These are phyloP conservation scores for Macrotyloma uniflorum DNA, from an alignment of 306 rosid species.

Conservation along the genomic window DNA sequence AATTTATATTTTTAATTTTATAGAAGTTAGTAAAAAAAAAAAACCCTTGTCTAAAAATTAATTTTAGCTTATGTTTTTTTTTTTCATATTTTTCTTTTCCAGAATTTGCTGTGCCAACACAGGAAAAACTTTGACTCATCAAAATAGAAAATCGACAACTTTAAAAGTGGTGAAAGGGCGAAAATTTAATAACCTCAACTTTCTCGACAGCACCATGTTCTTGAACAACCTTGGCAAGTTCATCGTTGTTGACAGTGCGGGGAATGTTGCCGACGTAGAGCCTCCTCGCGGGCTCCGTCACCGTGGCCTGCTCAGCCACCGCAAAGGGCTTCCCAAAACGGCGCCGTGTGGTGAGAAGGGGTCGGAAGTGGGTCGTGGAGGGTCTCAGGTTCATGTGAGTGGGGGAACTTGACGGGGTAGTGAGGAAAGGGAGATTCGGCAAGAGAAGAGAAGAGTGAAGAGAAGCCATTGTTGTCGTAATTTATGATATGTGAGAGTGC, in stretches of 20 bases:
- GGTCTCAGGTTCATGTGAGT: slow-evolving; percentile 13
- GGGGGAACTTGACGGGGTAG: slow-evolving; percentile 42
- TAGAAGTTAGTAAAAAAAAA: too few relatives aligned
- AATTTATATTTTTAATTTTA: too few relatives aligned
- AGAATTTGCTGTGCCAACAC: background rate
- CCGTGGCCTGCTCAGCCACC: slow-evolving; percentile 63
- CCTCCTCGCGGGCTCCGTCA: slow-evolving; percentile 57
- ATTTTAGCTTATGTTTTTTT: too few relatives aligned
- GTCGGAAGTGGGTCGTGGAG: slow-evolving; percentile 40
- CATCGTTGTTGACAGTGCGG: slow-evolving; percentile 61
- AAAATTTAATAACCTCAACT: slow-evolving; percentile 60
- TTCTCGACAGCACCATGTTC: slow-evolving; percentile 90
- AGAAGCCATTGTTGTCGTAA: slow-evolving; percentile 60
- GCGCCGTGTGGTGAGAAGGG: slow-evolving; percentile 35
- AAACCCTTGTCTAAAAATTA: too few relatives aligned
- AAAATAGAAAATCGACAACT: background rate
- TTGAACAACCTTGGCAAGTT: slow-evolving; percentile 68
- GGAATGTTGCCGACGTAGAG: slow-evolving; percentile 93
- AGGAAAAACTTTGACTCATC: background rate
- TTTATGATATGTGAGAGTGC: background rate
- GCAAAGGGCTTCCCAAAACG: slow-evolving; percentile 49
- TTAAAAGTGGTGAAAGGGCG: too few relatives aligned
- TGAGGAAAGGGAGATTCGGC: slow-evolving; percentile 51
- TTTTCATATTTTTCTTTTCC: too few relatives aligned
- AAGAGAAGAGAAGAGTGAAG: slow-evolving; percentile 57